Evolutionary conservation across 345 rosid genomes (phyloP), one percentile per base, ranked within the genome.

Genomic region (Lumnitzera racemosa): DNA sequence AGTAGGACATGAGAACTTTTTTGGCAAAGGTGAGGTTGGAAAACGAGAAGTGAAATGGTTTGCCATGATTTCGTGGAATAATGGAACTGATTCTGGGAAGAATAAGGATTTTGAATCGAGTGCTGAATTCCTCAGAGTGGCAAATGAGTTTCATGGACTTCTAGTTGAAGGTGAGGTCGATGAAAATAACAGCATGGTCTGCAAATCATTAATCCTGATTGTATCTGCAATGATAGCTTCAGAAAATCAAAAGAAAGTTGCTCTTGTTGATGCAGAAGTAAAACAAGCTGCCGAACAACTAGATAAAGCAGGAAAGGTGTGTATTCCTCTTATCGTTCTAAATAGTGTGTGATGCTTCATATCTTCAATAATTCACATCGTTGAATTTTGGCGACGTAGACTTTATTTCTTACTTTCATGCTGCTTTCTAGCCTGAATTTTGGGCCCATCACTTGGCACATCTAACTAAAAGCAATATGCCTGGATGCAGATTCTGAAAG

Each of bases 1-100:
- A 66, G 72, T 81, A 63, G 99, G 97, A 43, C 57, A 68, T 51
- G 91, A 79, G 58, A 58, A 70, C 70, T 90, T 88, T 70, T 94
- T 80, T 24, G 97, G 99, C 25, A 78, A 78, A 67, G 91, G 80
- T 27, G 99, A 94, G 70, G 80, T 77, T 61, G 95, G 91, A 53
- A 79, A 70, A 50, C 76, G 97, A 73, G 97, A 94, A 73, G 65
- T 61, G 59, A 83, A 80, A 51, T 94, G 97, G 99, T 90, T 94
- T 84, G 88, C 89, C 9, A 81, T 74, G 46, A 85, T 85, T 70
- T 83, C 82, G 12, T 94, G 96, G 97, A 94, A 94, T 74, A 63
- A 72, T 54, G 99, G 97, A 65, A 73, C 88, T 55, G 80, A 64
- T 51, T 81, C 87, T 72, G 96, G 99, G 50, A 87, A 83, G 66